Conservation (phyloP, 2,329 filamentous ascomycete species). For the Stromatinia cepivora region DNA sequence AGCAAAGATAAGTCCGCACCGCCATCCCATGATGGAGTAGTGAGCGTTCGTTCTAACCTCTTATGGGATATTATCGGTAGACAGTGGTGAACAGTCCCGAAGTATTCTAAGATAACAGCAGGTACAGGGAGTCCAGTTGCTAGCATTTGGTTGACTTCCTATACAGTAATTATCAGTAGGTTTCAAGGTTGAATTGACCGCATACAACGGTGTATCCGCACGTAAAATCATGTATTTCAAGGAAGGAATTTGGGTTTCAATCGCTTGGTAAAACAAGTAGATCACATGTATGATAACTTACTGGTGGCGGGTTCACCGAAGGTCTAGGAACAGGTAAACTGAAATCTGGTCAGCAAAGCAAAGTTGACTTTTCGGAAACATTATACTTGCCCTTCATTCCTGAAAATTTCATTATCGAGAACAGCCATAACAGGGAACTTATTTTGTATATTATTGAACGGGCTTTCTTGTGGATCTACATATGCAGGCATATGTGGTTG, state of each 20-base stretch:
- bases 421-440: slow-evolving; percentile 48
- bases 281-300: neutral
- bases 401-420: slow-evolving; percentile 47
- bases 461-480: slow-evolving; percentile 31
- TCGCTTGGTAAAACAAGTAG: neutral
- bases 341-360: slow-evolving; percentile 24
- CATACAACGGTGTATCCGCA: neutral
- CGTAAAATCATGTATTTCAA: neutral
- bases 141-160: slow-evolving; percentile 46
- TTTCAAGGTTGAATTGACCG: neutral
- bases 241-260: neutral
- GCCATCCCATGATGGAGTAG: slow-evolving; percentile 46
- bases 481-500: slow-evolving; percentile 30
- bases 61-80: slow-evolving; percentile 52
- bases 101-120: slow-evolving; percentile 46
- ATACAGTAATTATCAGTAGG: neutral
- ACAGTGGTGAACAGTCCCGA: slow-evolving; percentile 49
- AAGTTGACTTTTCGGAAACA: neutral
- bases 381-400: slow-evolving; percentile 38
- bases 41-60: slow-evolving; percentile 44
- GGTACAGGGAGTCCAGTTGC: slow-evolving; percentile 44
- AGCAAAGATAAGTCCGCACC: slow-evolving; percentile 50
- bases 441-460: slow-evolving; percentile 38
- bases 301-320: slow-evolving; percentile 22
- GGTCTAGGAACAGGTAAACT: slow-evolving; percentile 45